A percentile compares a stretch with the other conserved stretches of the same genome.
Conservation (phyloP, 352 stramenopile species). For the Phytophthora citrophthora region DNA sequence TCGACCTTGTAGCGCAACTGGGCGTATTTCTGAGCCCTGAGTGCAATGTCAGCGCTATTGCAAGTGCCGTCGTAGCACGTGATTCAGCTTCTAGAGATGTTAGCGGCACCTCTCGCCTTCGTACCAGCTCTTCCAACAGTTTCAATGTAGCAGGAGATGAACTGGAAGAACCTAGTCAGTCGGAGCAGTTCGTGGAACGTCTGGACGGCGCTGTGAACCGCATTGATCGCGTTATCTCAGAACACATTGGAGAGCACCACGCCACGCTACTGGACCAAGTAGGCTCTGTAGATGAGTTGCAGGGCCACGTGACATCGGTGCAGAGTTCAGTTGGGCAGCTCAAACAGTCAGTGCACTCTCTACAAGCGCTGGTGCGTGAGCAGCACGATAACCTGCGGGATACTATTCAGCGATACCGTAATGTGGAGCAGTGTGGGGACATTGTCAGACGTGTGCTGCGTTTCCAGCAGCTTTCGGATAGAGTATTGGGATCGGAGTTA, state of each 20-base stretch:
- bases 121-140: slow-evolving; percentile 17
- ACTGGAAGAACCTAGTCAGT: slow-evolving; percentile 49
- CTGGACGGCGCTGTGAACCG: slow-evolving; percentile 68
- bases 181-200: slow-evolving; percentile 76
- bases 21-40: slow-evolving; percentile 75
- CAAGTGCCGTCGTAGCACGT: slow-evolving; percentile 73
- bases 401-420: slow-evolving; percentile 78
- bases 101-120: slow-evolving; percentile 23
- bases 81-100: slow-evolving; percentile 53
- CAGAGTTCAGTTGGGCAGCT: slow-evolving; percentile 70
- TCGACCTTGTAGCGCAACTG: slow-evolving; percentile 56
- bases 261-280: slow-evolving; percentile 72
- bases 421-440: slow-evolving; percentile 77
- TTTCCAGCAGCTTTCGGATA: slow-evolving; percentile 78
- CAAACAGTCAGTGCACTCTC: slow-evolving; percentile 64
- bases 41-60: slow-evolving; percentile 81
- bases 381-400: slow-evolving; percentile 65
- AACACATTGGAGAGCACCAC: slow-evolving; percentile 83
- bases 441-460: slow-evolving; percentile 76
- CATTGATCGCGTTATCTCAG: slow-evolving; percentile 82
- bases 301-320: slow-evolving; percentile 60
- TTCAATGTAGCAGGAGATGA: slow-evolving; percentile 23
- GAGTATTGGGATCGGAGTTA: slow-evolving; percentile 47
- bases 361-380: slow-evolving; percentile 60
- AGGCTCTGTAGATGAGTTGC: slow-evolving; percentile 79